Conservation (phyloP, 1,284 basidiomycete species). For the Athelia sp. region DNA sequence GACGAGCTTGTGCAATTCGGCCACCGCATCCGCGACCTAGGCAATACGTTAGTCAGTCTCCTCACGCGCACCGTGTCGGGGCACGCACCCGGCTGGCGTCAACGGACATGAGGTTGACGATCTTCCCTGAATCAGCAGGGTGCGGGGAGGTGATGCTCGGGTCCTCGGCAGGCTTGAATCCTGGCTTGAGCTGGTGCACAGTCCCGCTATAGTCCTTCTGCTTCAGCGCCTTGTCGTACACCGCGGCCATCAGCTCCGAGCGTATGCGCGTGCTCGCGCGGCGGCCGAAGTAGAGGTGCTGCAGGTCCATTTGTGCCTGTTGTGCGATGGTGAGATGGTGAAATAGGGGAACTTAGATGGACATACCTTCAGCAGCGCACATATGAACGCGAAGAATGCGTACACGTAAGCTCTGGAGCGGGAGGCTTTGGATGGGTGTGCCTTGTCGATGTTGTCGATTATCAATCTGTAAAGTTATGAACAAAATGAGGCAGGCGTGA, state of each 20-base stretch:
- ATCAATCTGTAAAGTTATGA: conserved; percentile 21
- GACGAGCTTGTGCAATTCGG: conserved; percentile 1
- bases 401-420: conserved; percentile 66
- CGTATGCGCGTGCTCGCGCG: conserved; percentile 69
- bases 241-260: conserved; percentile 72
- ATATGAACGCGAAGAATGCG: conserved; percentile 61
- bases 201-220: conserved; percentile 82
- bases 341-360: neutral
- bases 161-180: conserved; percentile 13
- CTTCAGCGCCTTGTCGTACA: conserved; percentile 89
- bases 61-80: no score
- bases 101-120: conserved; percentile 74
- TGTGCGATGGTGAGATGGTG: conserved; percentile 4
- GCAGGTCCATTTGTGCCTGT: conserved; percentile 62
- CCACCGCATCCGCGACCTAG: conserved; percentile 9
- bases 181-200: conserved; percentile 35
- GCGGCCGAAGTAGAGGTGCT: conserved; percentile 76
- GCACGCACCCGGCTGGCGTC: conserved; percentile 49
- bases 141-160: neutral
- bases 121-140: conserved; percentile 66
- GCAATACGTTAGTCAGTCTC: conserved; percentile 44
- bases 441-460: conserved; percentile 36
- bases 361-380: conserved; percentile 46
- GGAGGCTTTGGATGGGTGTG: conserved; percentile 33
- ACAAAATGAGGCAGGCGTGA: no score